These are phyloP conservation scores for Trichoderma asperellum DNA, from an alignment of 2,329 filamentous ascomycete genomes.

Conservation along the genomic window DNA sequence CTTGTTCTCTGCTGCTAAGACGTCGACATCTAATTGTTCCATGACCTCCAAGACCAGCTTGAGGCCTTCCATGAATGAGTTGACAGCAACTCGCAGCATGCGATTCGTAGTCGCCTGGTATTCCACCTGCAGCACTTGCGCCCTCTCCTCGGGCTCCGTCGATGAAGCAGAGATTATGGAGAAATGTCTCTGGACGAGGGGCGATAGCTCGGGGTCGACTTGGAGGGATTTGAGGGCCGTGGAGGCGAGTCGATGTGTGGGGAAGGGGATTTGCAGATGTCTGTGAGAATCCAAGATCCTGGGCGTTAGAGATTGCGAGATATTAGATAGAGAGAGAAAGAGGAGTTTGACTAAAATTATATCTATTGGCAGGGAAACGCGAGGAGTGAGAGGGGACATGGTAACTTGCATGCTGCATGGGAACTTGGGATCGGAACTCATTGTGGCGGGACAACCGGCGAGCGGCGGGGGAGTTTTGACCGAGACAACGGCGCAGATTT, in stretches of 20 bases:
- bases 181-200: conserved; percentile 76
- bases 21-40: conserved; percentile 86
- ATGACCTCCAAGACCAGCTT: conserved; percentile 85
- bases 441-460: conserved; percentile 8
- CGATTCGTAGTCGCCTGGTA: conserved; percentile 92
- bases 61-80: conserved; percentile 92
- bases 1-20: conserved; percentile 50
- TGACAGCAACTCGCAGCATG: conserved; percentile 94
- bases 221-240: conserved; percentile 75
- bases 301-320: background rate
- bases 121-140: conserved; percentile 66
- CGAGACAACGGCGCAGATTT: background rate
- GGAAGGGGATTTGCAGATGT: conserved; percentile 78
- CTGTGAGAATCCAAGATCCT: conserved; percentile 50
- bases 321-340: background rate
- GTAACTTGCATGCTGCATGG: conserved; percentile 63
- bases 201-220: conserved; percentile 88
- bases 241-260: conserved; percentile 74
- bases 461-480: background rate
- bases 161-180: conserved; percentile 48
- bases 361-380: conserved; percentile 20
- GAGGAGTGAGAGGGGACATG: conserved; percentile 16
- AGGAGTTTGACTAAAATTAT: background rate
- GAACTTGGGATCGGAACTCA: conserved; percentile 53
- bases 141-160: conserved; percentile 30